Conservation (phyloP, 805 yeast genomes). For the Brettanomyces naardenensis region DNA sequence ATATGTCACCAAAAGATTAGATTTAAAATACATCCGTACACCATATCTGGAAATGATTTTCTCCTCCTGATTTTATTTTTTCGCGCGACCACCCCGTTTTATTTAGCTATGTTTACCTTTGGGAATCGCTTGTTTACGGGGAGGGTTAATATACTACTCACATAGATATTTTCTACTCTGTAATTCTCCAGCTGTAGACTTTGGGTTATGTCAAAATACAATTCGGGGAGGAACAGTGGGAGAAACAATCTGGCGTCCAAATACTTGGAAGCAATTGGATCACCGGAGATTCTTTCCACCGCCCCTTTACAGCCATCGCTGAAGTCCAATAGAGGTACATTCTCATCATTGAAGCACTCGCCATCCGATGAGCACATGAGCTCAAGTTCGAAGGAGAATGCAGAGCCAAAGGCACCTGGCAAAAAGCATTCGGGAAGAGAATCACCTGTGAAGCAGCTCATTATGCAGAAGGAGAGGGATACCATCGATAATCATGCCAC, state of each 20-base stretch:
- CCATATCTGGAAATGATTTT: too few relatives aligned
- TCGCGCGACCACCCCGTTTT: too few relatives aligned
- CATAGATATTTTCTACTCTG: too few relatives aligned
- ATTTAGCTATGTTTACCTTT: too few relatives aligned
- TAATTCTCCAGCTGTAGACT: too few relatives aligned
- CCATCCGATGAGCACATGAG: neutral
- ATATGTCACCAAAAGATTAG: too few relatives aligned
- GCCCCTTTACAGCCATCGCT: constrained; percentile 17
- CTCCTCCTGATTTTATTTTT: too few relatives aligned
- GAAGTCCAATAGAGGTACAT: constrained; percentile 1
- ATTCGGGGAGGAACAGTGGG: too few relatives aligned
- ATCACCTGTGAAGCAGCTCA: constrained; percentile 27
- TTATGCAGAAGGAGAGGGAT: constrained; percentile 26
- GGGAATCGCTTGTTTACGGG: too few relatives aligned
- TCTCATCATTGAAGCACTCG: neutral
- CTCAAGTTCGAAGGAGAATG: neutral
- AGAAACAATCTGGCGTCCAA: constrained; percentile 20
- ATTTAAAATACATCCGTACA: too few relatives aligned
- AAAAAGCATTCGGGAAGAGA: constrained; percentile 5
- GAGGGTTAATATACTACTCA: too few relatives aligned
- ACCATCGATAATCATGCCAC: constrained; percentile 20
- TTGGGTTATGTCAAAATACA: too few relatives aligned
- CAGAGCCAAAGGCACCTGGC: neutral
- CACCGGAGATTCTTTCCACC: constrained; percentile 9
- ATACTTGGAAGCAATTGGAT: constrained; percentile 23